Percentiles rank a stretch among this genome's conserved stretches.
phyloP scores from a whole-genome alignment of 306 rosid species.

The Trifolium fragiferum region DNA sequence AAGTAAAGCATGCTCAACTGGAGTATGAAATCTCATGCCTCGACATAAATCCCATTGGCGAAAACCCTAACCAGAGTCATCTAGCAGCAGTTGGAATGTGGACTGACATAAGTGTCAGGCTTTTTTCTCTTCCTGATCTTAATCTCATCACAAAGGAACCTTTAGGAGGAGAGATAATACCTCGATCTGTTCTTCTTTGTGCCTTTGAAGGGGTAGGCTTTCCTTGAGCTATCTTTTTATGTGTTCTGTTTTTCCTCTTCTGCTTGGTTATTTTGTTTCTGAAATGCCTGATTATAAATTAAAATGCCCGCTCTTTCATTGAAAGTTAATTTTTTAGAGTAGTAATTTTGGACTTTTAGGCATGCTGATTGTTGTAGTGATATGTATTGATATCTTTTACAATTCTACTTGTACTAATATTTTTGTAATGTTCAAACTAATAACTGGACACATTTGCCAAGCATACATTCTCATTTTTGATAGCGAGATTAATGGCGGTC shows the following conservation, averaged over 20 bases:
- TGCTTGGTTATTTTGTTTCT: conserved; percentile 15
- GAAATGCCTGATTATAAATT: conserved; percentile 7
- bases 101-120: conserved; percentile 92
- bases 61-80: conserved; percentile 72
- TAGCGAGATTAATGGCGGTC: conserved; percentile 11
- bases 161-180: conserved; percentile 97
- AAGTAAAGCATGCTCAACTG: conserved; percentile 70
- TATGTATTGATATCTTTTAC: conserved; percentile 17
- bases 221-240: conserved; percentile 36
- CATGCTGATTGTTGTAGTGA: not conserved
- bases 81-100: conserved; percentile 99
- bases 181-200: conserved; percentile 99
- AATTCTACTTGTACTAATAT: conserved; percentile 16
- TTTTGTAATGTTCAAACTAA: conserved; percentile 17
- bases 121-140: conserved; percentile 91
- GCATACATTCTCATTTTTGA: conserved; percentile 9
- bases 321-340: not conserved
- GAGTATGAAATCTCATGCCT: conserved; percentile 96
- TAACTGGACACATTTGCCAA: not conserved
- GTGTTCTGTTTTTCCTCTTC: not conserved
- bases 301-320: not conserved
- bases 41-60: conserved; percentile 95
- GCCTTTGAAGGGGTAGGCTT: conserved; percentile 93
- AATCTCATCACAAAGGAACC: conserved; percentile 86
- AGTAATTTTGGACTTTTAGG: conserved; percentile 7